Percentiles rank a stretch among this genome's conserved stretches.
Conservation (phyloP, 192 early-diverging fungal species). For the Coemansia aciculifera region DNA sequence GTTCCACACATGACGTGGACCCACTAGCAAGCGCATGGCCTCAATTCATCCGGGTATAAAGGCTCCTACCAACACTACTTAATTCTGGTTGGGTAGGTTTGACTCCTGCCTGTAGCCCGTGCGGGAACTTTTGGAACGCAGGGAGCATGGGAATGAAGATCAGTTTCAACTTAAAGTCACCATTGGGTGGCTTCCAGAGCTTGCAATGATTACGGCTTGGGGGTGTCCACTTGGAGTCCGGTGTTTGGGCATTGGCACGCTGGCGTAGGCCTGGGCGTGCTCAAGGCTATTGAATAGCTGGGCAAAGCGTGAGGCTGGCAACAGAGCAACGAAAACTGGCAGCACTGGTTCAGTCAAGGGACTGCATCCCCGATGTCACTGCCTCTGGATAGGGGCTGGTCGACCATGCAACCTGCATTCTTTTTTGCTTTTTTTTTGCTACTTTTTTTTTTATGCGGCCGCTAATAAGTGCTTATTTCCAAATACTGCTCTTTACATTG, state of each 20-base stretch:
- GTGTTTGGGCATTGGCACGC: conserved; percentile 30
- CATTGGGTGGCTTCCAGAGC: conserved; percentile 20
- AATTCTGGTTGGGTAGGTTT: conserved; percentile 19
- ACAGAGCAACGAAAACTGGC: conserved; percentile 50
- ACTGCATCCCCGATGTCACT: conserved; percentile 28
- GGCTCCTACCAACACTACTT: neutral
- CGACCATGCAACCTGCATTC: conserved; percentile 20
- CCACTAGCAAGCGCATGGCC: neutral
- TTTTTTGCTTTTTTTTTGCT: conserved; percentile 7
- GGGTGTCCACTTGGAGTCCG: conserved; percentile 34
- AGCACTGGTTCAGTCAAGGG: conserved; percentile 36
- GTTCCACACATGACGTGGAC: neutral
- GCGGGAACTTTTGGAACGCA: conserved; percentile 17
- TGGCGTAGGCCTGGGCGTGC: conserved; percentile 39
- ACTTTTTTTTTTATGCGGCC: too few relatives aligned
- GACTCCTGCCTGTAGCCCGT: conserved; percentile 29
- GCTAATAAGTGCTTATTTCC: neutral
- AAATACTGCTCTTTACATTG: neutral
- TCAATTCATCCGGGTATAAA: neutral
- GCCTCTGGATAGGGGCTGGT: conserved; percentile 26
- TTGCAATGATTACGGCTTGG: conserved; percentile 1
- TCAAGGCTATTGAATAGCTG: conserved; percentile 35
- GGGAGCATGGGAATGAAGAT: conserved; percentile 13
- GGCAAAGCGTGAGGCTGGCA: conserved; percentile 46
- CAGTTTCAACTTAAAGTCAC: neutral